Base-by-base conservation (phyloP, 768 basidiomycete species). In the Russula earlei region DNA sequence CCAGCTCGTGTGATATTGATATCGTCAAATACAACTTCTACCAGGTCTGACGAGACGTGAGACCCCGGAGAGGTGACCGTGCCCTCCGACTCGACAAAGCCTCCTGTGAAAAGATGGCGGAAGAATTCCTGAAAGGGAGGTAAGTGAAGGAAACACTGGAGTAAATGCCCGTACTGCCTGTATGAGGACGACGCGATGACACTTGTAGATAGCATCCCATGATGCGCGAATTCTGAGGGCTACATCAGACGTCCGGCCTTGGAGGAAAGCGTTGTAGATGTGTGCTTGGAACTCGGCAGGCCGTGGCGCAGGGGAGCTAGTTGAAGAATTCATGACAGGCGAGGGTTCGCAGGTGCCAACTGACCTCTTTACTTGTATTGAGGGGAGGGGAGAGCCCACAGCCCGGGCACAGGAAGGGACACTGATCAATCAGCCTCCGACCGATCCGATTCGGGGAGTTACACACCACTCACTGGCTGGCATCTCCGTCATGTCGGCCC, bases 1-100 rank as follows among this genome's bases (percentile, higher is more conserved):
- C 88, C 88, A 67, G 89, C 80, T 62, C 91, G 77, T 8, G 91
- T 91, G 66, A 95, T 94, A 65, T 94, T 95, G 15, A 74, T 78
- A 66, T 94, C 92, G 65, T 91, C 84, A 60, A 93, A 86, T 43
- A 75, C 74, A 42, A 94, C 73, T 60, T 82, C 75, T 48, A 94
- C 78, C 57, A 83, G 77, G 50, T 84, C 80, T 3, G 74, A n/a
- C n/a, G n/a, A 65, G 46, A 47, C 58, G 54, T 61, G 57, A 51
- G 57, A 59, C 51, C 53, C 58, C 58, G 34, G 11, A 22, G 42
- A 29, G 42, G 29, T 22, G 17, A 42, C 51, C 24, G 36, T 49
- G 27, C n/a, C 41, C 48, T 58, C 53, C 45, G 85, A 83, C 64
- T 91, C 90, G 29, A 75, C 70, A 64, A 88, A 91, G 4, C 85